These are phyloP conservation scores for Cantharellus anzutake DNA, from an alignment of 768 basidiomycete genomes.

Conservation along the genomic window DNA sequence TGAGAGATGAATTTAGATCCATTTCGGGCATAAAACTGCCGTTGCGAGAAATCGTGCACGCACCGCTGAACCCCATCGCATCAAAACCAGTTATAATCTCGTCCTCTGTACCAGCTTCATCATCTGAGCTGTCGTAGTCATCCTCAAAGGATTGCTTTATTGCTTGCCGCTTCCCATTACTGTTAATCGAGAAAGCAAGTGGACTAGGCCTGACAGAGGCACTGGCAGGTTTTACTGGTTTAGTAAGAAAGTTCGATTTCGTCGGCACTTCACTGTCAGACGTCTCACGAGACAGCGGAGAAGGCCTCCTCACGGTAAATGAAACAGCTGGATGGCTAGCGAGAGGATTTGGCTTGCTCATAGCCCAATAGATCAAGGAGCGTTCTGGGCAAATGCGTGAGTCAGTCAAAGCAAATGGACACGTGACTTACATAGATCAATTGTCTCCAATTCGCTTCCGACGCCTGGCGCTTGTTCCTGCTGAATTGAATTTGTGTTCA, in stretches of 20 bases:
- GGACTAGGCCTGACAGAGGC: constrained; percentile 39
- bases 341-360: not conserved
- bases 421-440: too few species aligned
- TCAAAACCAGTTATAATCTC: constrained; percentile 58
- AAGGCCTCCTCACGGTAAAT: constrained; percentile 70
- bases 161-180: constrained; percentile 15
- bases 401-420: too few species aligned
- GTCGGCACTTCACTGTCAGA: constrained; percentile 41
- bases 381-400: too few species aligned
- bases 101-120: constrained; percentile 34
- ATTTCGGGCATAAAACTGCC: constrained; percentile 5
- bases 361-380: not conserved
- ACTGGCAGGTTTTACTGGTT: constrained; percentile 36
- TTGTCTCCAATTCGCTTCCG: too few species aligned
- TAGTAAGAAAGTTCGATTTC: constrained; percentile 30
- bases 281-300: constrained; percentile 39
- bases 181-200: constrained; percentile 25
- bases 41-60: constrained; percentile 25
- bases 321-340: constrained; percentile 27
- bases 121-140: constrained; percentile 13
- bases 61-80: constrained; percentile 71
- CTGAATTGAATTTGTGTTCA: too few species aligned
- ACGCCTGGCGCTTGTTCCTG: too few species aligned
- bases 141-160: constrained; percentile 15
- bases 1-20: constrained; percentile 27